Evolutionary conservation across 2,329 filamentous ascomycete genomes (phyloP), one percentile per base, ranked within the genome.

Genomic region (Penicillium sp.): DNA sequence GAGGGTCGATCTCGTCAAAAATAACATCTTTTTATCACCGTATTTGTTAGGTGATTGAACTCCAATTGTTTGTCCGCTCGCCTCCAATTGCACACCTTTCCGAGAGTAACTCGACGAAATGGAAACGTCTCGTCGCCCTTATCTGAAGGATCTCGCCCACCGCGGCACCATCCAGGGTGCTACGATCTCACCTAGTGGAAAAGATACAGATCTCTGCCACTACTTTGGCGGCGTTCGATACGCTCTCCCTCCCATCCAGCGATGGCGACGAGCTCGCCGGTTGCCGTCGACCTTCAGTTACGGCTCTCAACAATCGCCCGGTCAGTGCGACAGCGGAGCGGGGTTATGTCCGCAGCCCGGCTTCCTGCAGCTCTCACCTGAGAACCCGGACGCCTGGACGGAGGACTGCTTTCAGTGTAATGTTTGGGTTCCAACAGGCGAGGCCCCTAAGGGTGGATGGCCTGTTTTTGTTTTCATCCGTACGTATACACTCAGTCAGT

Each of bases 391-490:
- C 67, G 74, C 55, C 1, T 73, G 67, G 66, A 60, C 77, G 49
- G 83, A 86, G 62, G 81, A 86, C 66, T 85, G 83, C 58, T 74
- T 85, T 58, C 81, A 84, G 60, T 71, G 76, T 50, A 85, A 85
- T 65, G 73, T 86, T 5, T 85, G 81, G 77, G 74, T 84, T 39
- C 83, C 84, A 3, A 62, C 69, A 21, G 82, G 78, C 5, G 66
- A 75, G n/a, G 61, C 72, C 19, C 80, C 79, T 6, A 66, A 68
- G 33, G 71, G 55, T 19, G 73, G 83, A 16, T 86, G 83, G 82
- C 84, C 84, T 4, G 82, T 86, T 0, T 75, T 83, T 50, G 80
- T 86, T 62, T 85, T 79, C 67, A 82, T 85, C 47, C 83, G 82
- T 79, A 76, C 59, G 77, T 72, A 10, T 33, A 45, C 4, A 42